Evolutionary conservation across 2,329 filamentous ascomycete genomes (phyloP).

Genomic region (Botrytis porri): DNA sequence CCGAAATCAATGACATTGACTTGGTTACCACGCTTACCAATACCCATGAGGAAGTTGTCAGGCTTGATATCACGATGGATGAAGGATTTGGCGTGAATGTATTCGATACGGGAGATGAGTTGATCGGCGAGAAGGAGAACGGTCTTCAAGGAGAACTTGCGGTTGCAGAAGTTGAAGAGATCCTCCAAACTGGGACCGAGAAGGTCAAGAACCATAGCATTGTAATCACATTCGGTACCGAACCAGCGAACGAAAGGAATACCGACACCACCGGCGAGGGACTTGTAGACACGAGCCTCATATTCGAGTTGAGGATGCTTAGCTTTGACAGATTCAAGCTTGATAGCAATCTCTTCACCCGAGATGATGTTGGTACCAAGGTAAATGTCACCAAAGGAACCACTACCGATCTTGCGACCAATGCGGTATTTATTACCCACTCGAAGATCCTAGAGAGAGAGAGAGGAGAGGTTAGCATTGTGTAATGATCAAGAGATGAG

Average conservation of each 20-base stretch:
- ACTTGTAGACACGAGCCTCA: slow-evolving; percentile 90
- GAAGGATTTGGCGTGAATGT: slow-evolving; percentile 99
- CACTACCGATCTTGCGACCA: slow-evolving; percentile 97
- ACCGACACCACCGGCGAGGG: slow-evolving; percentile 90
- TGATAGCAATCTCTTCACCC: slow-evolving; percentile 98
- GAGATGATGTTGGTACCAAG: slow-evolving; percentile 99
- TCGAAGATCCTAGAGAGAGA: slow-evolving; percentile 73
- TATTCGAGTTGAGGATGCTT: slow-evolving; percentile 99
- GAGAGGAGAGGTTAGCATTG: slow-evolving; percentile 29
- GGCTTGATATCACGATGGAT: slow-evolving; percentile 99
- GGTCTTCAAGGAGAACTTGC: slow-evolving; percentile 98
- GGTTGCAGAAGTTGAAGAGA: slow-evolving; percentile 99
- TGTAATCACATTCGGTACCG: slow-evolving; percentile 99
- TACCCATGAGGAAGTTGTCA: slow-evolving; percentile 99
- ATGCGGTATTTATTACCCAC: slow-evolving; percentile 99
- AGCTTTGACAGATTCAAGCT: slow-evolving; percentile 98
- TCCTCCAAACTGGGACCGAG: slow-evolving; percentile 95
- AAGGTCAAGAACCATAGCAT: slow-evolving; percentile 98
- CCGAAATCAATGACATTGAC: slow-evolving; percentile 99
- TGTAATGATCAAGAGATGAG: slow-evolving; percentile 7
- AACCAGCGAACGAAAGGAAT: slow-evolving; percentile 99
- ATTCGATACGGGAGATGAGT: slow-evolving; percentile 98
- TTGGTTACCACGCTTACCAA: slow-evolving; percentile 98
- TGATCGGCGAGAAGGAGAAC: slow-evolving; percentile 95
- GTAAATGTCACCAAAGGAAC: slow-evolving; percentile 98